Evolutionary conservation across 192 early-diverging fungal genomes (phyloP), one percentile per base, ranked within the genome.

Genomic region (Coemansia sp.): DNA sequence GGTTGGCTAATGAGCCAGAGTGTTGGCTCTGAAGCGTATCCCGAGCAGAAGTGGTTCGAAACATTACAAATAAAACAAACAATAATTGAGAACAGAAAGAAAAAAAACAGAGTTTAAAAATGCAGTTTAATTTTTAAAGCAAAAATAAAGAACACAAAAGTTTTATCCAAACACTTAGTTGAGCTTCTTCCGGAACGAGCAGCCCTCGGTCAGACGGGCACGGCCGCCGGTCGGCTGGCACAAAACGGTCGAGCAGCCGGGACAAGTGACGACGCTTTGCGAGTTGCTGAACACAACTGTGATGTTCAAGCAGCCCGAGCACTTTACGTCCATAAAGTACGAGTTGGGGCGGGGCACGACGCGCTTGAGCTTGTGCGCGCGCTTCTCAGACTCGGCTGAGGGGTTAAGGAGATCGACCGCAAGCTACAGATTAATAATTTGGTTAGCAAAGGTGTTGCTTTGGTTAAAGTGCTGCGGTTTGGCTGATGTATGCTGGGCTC

Each of bases 201-300:
- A 90, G 66, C 92, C 96, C 84, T 93, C 91, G 73, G 94, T 97
- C 78, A 98, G 87, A 64, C 94, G 92, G 74, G 94, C 95, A 82
- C 91, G 91, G 83, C 97, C 97, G 86, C 97, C 97, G 60, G 95
- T 99, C 71, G 97, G 97, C 84, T 98, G 95, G 86, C 93, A 96
- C 72, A 99, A 90, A 66, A 99, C 95, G 72, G 93, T 94, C 68
- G 91, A 87, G 87, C 97, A 99, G 65, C 90, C 88, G 64, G 87
- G 83, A 89, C 97, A 99, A 60, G 96, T 77, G 59, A 99, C 97
- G 57, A 99, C 97, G 68, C 94, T 95, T 84, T 99, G 95, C 77
- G 95, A 95, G 85, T 99, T 96, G 84, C 88, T 90, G 90, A 99
- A 99, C 74, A 99, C 94, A 74, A 95, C 97, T 84, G 94, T 97